phyloP scores from a whole-genome alignment of 352 stramenopile species.

The Elongisporangium prolatum region DNA sequence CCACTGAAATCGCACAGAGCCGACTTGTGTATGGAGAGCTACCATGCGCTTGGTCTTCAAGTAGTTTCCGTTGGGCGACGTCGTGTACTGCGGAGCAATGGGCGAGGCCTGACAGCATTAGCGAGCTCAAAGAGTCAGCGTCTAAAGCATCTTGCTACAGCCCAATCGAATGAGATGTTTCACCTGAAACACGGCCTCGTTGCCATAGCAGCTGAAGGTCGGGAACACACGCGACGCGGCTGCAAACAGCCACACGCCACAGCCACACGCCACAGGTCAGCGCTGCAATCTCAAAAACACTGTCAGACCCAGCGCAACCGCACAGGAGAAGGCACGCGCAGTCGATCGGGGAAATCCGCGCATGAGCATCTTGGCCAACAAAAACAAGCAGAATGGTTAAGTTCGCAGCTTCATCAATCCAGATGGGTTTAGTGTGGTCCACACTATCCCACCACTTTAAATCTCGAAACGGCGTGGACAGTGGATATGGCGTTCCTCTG shows the following conservation, averaged over 20 bases:
- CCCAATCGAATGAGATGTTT: background rate
- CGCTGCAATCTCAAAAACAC: background rate
- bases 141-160: background rate
- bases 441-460: background rate
- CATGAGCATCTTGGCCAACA: slow-evolving; percentile 2
- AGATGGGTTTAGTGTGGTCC: background rate
- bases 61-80: slow-evolving; percentile 46
- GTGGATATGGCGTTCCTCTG: slow-evolving; percentile 41
- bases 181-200: slow-evolving; percentile 67
- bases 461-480: background rate
- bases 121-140: background rate
- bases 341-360: slow-evolving; percentile 2
- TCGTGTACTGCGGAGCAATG: slow-evolving; percentile 58
- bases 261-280: background rate
- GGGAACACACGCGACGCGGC: slow-evolving; percentile 65
- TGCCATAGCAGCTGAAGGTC: slow-evolving; percentile 70
- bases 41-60: slow-evolving; percentile 81
- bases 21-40: slow-evolving; percentile 2
- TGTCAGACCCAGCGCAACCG: slow-evolving; percentile 6
- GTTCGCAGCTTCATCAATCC: background rate
- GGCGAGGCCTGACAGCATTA: slow-evolving; percentile 51
- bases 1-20: background rate
- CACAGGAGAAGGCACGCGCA: slow-evolving; percentile 18
- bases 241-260: slow-evolving; percentile 4
- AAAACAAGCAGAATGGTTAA: background rate